Base-by-base conservation (phyloP, 371 early-diverging fungal species). In the Lichtheimia corymbifera region DNA sequence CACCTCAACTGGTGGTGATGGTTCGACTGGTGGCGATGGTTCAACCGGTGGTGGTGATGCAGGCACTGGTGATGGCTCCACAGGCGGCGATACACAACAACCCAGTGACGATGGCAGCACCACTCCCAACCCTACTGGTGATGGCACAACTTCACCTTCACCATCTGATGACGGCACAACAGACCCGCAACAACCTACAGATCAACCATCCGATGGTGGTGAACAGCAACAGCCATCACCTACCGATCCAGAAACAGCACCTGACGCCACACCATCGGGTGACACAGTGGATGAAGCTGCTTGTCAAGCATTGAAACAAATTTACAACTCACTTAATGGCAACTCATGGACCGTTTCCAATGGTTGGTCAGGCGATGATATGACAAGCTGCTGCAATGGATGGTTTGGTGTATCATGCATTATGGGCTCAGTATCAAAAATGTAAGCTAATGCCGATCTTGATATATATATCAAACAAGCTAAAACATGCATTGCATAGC, bases 401-500 rank as follows among this genome's bases (percentile, higher is more conserved):
- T 81, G 81, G 78, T 67, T 62, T 41, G 71, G 68, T 42, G 78
- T 81, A 35, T 51, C 59, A 24, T 81, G 81, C 59, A 74, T 62
- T 14, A 60, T 67, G 50, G 76, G 74, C 30, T 64, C 67, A 55
- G 64, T 81, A 14, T 55, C 66, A 13, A 70, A 71, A 55, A 41
- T 81, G 81, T 81, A 71, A 76, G 63, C 35, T 35, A 35, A 35
- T 35, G 35, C 11, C 35, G 35, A 35, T 11, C 35, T 35, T 35
- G 5, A 35, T 35, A 7, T 9, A 35, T 35, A 35, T 28, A 28
- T 28, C 28, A 28, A 28, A 28, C 28, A 28, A 35, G 35, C 35
- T 35, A 35, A 35, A 35, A 6, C 35, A 35, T 35, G 35, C 47
- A n/a, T 47, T 45, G 35, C 25, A 2, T 53, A 84, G 85, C 22